Base-by-base conservation (phyloP, 306 rosid genomes). In the Castanopsis chinensis region DNA sequence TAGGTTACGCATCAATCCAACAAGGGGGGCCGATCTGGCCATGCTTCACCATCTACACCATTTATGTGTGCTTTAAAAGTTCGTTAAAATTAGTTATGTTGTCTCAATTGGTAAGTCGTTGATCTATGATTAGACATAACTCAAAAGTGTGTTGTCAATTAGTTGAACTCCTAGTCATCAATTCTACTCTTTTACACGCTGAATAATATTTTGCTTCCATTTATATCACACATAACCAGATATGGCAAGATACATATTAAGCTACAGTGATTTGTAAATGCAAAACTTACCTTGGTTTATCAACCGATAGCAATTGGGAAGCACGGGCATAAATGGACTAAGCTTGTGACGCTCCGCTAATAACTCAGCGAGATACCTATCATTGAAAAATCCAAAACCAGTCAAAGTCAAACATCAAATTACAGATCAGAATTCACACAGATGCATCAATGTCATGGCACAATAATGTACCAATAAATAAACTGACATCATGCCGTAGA, bases 311-410 rank as follows among this genome's bases (percentile, higher is more conserved):
- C 88, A 58, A 58, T 83, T 55, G 14, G 99, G 98, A 60, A 96
- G 96, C 76, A 93, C 92, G 3, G 93, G 78, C 79, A 88, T 35
- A 80, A 96, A 96, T 3, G 99, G 99, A 82, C 82, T 51, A 49
- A 96, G 87, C 82, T 93, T 93, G 73, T 77, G 92, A 59, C 98
- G 98, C 83, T 96, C 99, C 15, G 80, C 92, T 74, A 96, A 85
- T 74, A 96, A 80, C 84, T 93, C 98, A 17, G 90, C 61, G 30
- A 96, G 77, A 82, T 91, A 93, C 72, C 99, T 96, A 89, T 59
- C 69, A 77, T 41, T 32, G 77, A 54, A 79, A 56, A 23, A 35
- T 76, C 71, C 0, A 35, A 78, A 78, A 28, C 70, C 73, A 60
- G 73, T 21, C 21, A 76, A 74, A 49, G 25, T 23, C 54, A 75